Base-by-base conservation (phyloP, 116 monocot species). In the Zostera marina region DNA sequence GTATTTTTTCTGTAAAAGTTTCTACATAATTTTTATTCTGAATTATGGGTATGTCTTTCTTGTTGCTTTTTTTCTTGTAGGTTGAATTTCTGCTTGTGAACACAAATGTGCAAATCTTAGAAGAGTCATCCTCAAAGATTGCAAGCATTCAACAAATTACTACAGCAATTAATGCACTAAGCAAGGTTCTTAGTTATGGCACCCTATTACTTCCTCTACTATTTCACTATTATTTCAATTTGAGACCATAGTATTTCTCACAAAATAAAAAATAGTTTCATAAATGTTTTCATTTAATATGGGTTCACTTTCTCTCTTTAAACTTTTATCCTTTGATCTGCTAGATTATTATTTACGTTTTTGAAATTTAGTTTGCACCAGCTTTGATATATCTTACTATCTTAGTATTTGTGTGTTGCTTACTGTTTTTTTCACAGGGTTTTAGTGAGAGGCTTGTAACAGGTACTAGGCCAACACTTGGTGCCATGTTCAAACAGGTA, bases 401-500 rank as follows among this genome's bases (percentile, higher is more conserved):
- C 51, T 13, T 20, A 19, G 51, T 51, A 51, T 25, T 25, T 54
- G 5, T 54, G n/a, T 2, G 19, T 0, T 2, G 19, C 20, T 59
- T 59, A 11, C 19, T 42, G 9, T 42, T 12, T 63, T 39, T 52
- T 41, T 22, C 56, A 10, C 61, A 93, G 93, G 93, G 93, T 22
- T 93, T 93, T 54, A 84, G 63, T 25, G 93, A 87, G 68, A 73
- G 76, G 41, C 80, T 84, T 70, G 72, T 81, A 25, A 81, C 70
- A 54, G 64, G 57, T 54, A 84, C 58, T 68, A 72, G 93, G 9
- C 93, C 93, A 51, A 68, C 81, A 60, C 75, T 93, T 64, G 93
- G 88, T 1, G 44, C 58, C 25, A 93, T 93, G 93, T 93, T 93
- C 63, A 93, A 83, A 66, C 78, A 88, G 81, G 93, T 68, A 71